These are phyloP conservation scores for Stachybotrys chlorohalonatus DNA, from an alignment of 2,329 filamentous ascomycete species.

Conservation along the genomic window DNA sequence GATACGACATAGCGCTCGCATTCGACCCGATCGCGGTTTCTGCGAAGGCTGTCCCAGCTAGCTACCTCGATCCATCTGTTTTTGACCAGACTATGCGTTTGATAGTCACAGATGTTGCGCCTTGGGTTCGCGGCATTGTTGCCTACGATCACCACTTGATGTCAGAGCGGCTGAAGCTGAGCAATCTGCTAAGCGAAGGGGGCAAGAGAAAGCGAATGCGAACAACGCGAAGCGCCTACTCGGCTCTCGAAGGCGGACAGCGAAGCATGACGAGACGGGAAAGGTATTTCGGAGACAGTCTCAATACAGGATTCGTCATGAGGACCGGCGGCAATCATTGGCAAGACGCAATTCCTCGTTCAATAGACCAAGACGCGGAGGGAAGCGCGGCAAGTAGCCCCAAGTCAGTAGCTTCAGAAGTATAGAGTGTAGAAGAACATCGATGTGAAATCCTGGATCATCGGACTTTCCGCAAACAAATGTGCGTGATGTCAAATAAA, in stretches of 20 bases:
- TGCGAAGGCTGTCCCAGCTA: conserved; percentile 27
- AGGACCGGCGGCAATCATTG: conserved; percentile 46
- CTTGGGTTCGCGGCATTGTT: conserved; percentile 82
- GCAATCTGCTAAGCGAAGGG: conserved; percentile 52
- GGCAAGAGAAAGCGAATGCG: conserved; percentile 45
- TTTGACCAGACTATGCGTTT: conserved; percentile 64
- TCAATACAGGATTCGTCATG: conserved; percentile 55
- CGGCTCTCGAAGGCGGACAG: conserved; percentile 67
- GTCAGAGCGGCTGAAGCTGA: conserved; percentile 53
- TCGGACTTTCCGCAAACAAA: too few relatives aligned
- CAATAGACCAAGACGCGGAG: conserved; percentile 5
- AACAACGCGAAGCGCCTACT: conserved; percentile 65
- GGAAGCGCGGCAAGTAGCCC: neutral
- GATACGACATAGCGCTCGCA: conserved; percentile 46
- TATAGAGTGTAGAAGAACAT: neutral
- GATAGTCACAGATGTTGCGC: conserved; percentile 71
- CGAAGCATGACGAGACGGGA: conserved; percentile 60
- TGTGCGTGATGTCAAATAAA: too few relatives aligned
- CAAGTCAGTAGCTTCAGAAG: neutral
- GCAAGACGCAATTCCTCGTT: conserved; percentile 17
- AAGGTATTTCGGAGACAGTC: conserved; percentile 56
- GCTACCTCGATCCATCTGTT: conserved; percentile 55
- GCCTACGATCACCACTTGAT: conserved; percentile 65
- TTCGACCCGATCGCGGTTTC: conserved; percentile 51
- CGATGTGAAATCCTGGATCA: too few relatives aligned